phyloP scores from a whole-genome alignment of 2,329 filamentous ascomycete species.

The Lecanicillium sp. region DNA sequence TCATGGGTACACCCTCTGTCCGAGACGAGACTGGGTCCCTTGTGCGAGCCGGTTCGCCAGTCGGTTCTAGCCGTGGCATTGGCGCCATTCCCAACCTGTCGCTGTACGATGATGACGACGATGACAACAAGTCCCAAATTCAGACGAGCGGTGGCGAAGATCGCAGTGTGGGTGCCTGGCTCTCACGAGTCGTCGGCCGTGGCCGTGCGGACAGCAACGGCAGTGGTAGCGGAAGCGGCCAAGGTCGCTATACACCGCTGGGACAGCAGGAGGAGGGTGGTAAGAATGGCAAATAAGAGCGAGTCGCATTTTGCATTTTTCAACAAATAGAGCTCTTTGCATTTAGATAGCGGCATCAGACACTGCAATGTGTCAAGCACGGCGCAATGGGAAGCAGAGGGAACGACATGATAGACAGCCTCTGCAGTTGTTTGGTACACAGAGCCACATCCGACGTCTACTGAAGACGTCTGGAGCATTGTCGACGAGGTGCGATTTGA shows the following conservation, averaged over 20 bases:
- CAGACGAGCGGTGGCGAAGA: conserved; percentile 24
- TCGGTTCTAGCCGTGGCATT: conserved; percentile 62
- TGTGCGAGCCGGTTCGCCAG: conserved; percentile 63
- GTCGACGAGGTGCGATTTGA: background rate
- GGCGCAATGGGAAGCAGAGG: too few relatives aligned
- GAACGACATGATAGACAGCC: too few relatives aligned
- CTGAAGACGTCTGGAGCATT: too few relatives aligned
- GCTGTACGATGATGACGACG: conserved; percentile 56
- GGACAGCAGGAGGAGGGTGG: conserved; percentile 31
- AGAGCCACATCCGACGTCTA: too few relatives aligned
- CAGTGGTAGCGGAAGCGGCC: conserved; percentile 31
- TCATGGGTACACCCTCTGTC: conserved; percentile 68
- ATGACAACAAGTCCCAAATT: conserved; percentile 35
- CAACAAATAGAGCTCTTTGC: conserved; percentile 20
- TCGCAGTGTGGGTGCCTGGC: conserved; percentile 44
- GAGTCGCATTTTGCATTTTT: conserved; percentile 12
- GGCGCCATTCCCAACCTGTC: conserved; percentile 72
- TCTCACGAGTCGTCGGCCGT: conserved; percentile 31
- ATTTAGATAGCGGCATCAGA: conserved; percentile 27
- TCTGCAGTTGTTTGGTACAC: too few relatives aligned
- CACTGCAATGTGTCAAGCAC: too few relatives aligned
- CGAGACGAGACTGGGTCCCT: conserved; percentile 76
- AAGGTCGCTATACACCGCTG: conserved; percentile 34
- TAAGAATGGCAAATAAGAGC: conserved; percentile 16
- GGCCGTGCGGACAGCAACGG: conserved; percentile 29